Evolutionary conservation across 2,329 filamentous ascomycete genomes (phyloP).

Genomic region (Cephalotrichum gorgonifer): DNA sequence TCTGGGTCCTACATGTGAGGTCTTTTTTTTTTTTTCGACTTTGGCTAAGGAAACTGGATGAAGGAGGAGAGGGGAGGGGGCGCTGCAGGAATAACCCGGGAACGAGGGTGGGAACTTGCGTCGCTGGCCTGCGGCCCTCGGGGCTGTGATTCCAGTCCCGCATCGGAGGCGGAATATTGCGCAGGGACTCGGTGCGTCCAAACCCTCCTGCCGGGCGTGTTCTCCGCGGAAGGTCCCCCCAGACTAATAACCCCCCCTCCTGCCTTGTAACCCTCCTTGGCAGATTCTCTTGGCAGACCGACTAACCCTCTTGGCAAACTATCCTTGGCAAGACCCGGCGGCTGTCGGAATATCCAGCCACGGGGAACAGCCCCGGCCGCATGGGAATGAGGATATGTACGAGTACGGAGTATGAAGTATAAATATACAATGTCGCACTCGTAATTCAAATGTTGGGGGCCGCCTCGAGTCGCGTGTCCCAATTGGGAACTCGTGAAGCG

Average conservation of each 20-base stretch:
- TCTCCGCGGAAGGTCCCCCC: not conserved
- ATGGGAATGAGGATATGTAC: not conserved
- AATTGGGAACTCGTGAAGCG: too few relatives aligned
- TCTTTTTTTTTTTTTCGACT: too few relatives aligned
- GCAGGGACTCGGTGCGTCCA: not conserved
- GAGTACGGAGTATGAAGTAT: too few relatives aligned
- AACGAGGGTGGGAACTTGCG: not conserved
- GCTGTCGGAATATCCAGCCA: not conserved
- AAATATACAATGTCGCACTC: too few relatives aligned
- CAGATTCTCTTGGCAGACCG: too few relatives aligned
- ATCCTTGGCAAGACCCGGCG: not conserved
- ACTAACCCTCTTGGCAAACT: too few relatives aligned
- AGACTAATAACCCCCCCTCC: too few relatives aligned
- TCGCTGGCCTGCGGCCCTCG: not conserved
- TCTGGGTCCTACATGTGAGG: too few relatives aligned
- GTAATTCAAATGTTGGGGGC: too few relatives aligned
- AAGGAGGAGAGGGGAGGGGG: not conserved
- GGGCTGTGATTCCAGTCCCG: not conserved
- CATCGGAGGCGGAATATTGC: not conserved
- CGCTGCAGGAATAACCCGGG: not conserved
- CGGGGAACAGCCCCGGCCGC: not conserved
- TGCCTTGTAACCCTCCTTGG: too few relatives aligned
- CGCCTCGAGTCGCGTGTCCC: too few relatives aligned
- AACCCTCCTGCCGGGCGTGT: not conserved
- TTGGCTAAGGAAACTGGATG: too few relatives aligned